Evolutionary conservation across 208 protist genomes (phyloP).

Genomic region (Strigomonas galati): DNA sequence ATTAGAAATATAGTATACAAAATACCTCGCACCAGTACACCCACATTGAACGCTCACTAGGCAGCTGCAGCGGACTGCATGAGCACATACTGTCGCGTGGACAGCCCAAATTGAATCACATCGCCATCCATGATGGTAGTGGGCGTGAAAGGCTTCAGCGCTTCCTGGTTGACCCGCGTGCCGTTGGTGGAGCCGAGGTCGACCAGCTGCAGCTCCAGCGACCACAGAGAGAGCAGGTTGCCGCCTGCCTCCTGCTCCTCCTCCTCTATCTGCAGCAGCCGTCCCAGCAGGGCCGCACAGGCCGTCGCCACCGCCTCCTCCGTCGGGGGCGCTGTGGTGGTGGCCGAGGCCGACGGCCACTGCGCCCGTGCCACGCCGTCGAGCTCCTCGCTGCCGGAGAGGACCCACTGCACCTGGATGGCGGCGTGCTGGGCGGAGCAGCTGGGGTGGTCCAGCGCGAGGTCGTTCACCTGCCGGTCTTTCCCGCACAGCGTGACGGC

Average conservation of each 20-base stretch:
- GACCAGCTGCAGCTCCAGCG: conserved; percentile 59
- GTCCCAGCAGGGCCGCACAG: conserved; percentile 23
- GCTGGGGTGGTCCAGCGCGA: conserved; percentile 65
- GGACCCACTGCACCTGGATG: conserved; percentile 43
- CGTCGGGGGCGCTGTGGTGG: not conserved
- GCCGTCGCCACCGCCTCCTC: not conserved
- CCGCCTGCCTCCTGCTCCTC: conserved; percentile 30
- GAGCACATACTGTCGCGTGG: conserved; percentile 70
- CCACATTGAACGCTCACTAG: not conserved
- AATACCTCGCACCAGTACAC: not conserved
- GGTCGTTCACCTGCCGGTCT: conserved; percentile 54
- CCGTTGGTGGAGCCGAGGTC: conserved; percentile 80
- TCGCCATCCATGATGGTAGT: conserved; percentile 60
- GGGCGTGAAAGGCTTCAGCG: conserved; percentile 28
- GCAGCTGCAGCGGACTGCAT: conserved; percentile 12
- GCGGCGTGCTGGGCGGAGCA: conserved; percentile 83
- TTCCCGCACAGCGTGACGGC: conserved; percentile 68
- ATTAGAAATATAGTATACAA: not conserved
- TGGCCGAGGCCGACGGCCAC: conserved; percentile 1
- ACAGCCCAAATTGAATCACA: conserved; percentile 68
- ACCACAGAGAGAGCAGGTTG: conserved; percentile 36
- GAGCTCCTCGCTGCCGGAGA: not conserved
- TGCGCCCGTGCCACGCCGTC: not conserved
- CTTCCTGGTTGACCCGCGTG: conserved; percentile 57
- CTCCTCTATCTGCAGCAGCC: conserved; percentile 23